Evolutionary conservation across 768 basidiomycete genomes (phyloP).

Genomic region (Naganishia kalamii): DNA sequence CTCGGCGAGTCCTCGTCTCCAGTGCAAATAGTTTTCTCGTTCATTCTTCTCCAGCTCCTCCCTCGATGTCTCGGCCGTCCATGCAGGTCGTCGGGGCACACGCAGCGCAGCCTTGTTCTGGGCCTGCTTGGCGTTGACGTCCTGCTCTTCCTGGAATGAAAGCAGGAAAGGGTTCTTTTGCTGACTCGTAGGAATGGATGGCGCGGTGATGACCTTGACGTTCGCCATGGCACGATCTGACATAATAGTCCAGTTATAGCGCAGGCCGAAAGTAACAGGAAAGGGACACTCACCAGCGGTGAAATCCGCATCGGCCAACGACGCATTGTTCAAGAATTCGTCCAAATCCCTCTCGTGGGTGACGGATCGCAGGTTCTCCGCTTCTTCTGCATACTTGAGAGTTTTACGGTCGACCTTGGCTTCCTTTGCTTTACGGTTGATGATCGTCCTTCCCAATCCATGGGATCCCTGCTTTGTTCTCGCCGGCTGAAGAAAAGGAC

Average conservation of each 20-base stretch:
- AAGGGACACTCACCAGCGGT: conserved; percentile 72
- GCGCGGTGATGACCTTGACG: conserved; percentile 47
- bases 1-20: conserved; percentile 87
- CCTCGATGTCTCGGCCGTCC: conserved; percentile 74
- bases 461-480: conserved; percentile 41
- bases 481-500: conserved; percentile 23
- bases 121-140: conserved; percentile 63
- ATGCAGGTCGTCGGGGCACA: conserved; percentile 82
- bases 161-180: conserved; percentile 72
- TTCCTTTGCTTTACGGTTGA: conserved; percentile 81
- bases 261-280: conserved; percentile 39
- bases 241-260: not conserved
- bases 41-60: conserved; percentile 80
- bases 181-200: conserved; percentile 45
- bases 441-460: conserved; percentile 89
- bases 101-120: conserved; percentile 68
- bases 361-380: conserved; percentile 63
- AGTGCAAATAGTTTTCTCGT: conserved; percentile 81
- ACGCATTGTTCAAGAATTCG: conserved; percentile 90
- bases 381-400: conserved; percentile 5
- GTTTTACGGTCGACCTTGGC: conserved; percentile 44
- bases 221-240: conserved; percentile 46
- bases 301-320: conserved; percentile 90
- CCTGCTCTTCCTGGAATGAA: conserved; percentile 71
- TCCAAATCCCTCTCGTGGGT: conserved; percentile 94